A percentile compares a stretch with the other conserved stretches of the same genome.
Conservation (phyloP, 805 yeast genomes). For the Pichia thaimueangensis region DNA sequence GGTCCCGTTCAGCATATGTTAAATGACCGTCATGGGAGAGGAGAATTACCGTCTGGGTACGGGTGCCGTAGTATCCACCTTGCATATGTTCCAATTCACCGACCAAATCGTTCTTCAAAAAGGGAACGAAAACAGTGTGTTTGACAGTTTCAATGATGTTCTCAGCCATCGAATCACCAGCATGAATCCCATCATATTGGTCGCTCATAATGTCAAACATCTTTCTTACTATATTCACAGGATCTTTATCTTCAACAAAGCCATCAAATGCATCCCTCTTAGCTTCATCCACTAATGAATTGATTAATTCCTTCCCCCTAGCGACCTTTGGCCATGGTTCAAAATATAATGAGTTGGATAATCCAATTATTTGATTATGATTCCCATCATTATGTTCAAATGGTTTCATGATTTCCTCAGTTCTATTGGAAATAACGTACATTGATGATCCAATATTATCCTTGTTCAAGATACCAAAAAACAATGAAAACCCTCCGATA, state of each 20-base stretch:
- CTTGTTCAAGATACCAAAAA: slow-evolving; percentile 42
- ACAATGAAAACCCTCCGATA: slow-evolving; percentile 59
- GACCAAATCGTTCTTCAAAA: slow-evolving; percentile 1
- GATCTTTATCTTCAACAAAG: no score
- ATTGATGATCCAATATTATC: slow-evolving; percentile 31
- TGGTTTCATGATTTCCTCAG: slow-evolving; percentile 21
- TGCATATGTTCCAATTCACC: background rate
- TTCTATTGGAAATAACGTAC: slow-evolving; percentile 45
- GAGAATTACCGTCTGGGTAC: slow-evolving; percentile 13
- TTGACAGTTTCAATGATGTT: slow-evolving; percentile 2
- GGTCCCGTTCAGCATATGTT: slow-evolving; percentile 1
- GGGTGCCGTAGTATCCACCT: slow-evolving; percentile 10
- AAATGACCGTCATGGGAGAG: slow-evolving; percentile 1
- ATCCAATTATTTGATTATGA: slow-evolving; percentile 37
- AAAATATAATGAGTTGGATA: slow-evolving; percentile 61
- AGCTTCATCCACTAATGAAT: slow-evolving; percentile 28
- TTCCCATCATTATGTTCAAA: slow-evolving; percentile 16
- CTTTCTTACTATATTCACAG: slow-evolving; percentile 13
- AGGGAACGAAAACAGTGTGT: slow-evolving; percentile 9
- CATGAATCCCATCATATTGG: background rate
- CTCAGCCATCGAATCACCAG: background rate
- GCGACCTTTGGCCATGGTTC: slow-evolving; percentile 73
- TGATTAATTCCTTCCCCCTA: slow-evolving; percentile 58
- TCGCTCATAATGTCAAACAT: slow-evolving; percentile 37
- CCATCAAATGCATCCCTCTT: background rate